Base-by-base conservation (phyloP, 2,329 filamentous ascomycete species). In the Xylariomycetidae sp. region DNA sequence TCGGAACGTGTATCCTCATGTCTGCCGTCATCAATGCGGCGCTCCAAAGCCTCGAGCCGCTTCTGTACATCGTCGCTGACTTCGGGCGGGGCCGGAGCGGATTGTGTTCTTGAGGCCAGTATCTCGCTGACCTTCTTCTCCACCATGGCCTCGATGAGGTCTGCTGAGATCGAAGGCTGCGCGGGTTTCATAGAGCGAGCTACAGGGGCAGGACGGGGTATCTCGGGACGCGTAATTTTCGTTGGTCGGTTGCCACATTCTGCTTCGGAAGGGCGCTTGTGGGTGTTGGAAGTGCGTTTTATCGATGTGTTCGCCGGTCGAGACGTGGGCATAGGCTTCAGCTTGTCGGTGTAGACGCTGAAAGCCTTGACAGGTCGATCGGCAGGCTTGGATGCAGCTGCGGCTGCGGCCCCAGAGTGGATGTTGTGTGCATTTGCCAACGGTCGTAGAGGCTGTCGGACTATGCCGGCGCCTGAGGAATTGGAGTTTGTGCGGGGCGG, bases 81-180 rank as follows among this genome's bases (percentile, higher is more conserved):
- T 23, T 78, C 73, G 3, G 56, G 69, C 36, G 53, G 53, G 26
- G 64, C 43, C 38, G 66, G 55, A 38, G 72, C 61, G 12, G 70
- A 62, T 26, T 82, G 77, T 1, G 76, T 78, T 33, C 83, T 77
- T n/a, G 82, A 81, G 0, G 89, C 88, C 1, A 97, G 69, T 22
- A 92, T 88, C 62, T 95, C 88, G 39, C 84, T 82, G 1, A 97
- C 86, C 52, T 94, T 94, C 49, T 84, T 86, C 59, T 95, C 86
- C 2, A 97, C 88, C 64, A 96, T 80, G 25, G 88, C 86, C 57
- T 96, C 89, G 40, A 97, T 94, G 33, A 81, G 82, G 10, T 80
- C 82, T 13, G 80, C 75, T 0, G 81, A 83, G 7, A 87, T 70
- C 27, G 58, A 49, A 2, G 40, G 40, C 28, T 46, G 45, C 6